A percentile compares a stretch with the other conserved stretches of the same genome.
Conservation (phyloP, 139 green algal species). For the Eudorina sp. region DNA sequence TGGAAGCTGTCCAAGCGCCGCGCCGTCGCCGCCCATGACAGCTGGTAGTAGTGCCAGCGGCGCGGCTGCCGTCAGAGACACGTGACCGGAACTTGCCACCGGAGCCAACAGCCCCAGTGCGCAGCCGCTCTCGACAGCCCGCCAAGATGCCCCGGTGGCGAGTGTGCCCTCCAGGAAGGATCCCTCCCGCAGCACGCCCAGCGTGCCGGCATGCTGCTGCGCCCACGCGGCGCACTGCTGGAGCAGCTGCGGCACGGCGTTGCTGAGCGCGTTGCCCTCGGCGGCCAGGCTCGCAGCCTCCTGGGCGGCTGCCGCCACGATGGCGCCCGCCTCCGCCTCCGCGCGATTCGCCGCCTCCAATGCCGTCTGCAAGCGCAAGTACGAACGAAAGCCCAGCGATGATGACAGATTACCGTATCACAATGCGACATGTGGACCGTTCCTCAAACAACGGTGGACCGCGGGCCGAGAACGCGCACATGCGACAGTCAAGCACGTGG, state of each 20-base stretch:
- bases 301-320: constrained; percentile 14
- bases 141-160: neutral
- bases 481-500: too few relatives aligned
- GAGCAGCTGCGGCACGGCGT: constrained; percentile 18
- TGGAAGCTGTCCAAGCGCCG: neutral
- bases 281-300: constrained; percentile 21
- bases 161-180: constrained; percentile 23
- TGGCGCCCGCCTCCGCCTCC: neutral
- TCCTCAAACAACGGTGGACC: too few relatives aligned
- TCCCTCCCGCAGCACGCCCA: constrained; percentile 34
- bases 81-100: neutral
- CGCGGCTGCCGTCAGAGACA: neutral
- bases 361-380: constrained; percentile 21
- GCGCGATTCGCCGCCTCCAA: constrained; percentile 6
- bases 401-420: too few relatives aligned
- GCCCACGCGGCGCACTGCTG: constrained; percentile 26
- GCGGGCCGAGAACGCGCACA: too few relatives aligned
- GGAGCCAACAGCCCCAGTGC: constrained; percentile 34
- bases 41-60: neutral
- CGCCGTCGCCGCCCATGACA: constrained; percentile 23
- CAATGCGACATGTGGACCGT: too few relatives aligned
- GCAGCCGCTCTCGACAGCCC: neutral
- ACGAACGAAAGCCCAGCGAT: too few relatives aligned
- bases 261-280: constrained; percentile 12
- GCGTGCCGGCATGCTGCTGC: constrained; percentile 41